Percentiles rank a stretch among this genome's conserved stretches.
Conservation (phyloP, 2,329 filamentous ascomycete genomes). For the Fusarium floridanum region DNA sequence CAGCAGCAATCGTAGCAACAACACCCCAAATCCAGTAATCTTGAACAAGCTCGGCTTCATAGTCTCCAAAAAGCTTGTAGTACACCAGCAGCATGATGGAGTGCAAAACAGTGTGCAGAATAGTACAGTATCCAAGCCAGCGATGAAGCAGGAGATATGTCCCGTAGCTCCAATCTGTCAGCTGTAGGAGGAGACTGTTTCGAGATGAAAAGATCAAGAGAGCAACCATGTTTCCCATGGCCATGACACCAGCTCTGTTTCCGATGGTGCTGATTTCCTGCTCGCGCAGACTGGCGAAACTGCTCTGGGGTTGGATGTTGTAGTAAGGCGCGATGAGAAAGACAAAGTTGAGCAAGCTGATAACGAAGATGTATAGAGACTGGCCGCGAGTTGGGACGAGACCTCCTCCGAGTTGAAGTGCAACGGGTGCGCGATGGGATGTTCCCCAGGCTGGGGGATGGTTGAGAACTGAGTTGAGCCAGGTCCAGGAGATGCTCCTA, state of each 20-base stretch:
- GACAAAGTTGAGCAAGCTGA: slow-evolving; percentile 52
- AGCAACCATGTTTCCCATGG: slow-evolving; percentile 50
- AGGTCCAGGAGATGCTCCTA: slow-evolving; percentile 42
- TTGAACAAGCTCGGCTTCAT: slow-evolving; percentile 40
- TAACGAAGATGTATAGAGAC: slow-evolving; percentile 49
- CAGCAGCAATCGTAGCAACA: slow-evolving; percentile 47
- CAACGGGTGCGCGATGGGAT: slow-evolving; percentile 50
- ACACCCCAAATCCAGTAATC: slow-evolving; percentile 54
- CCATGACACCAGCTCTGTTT: slow-evolving; percentile 54
- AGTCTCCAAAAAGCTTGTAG: slow-evolving; percentile 42
- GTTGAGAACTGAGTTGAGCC: slow-evolving; percentile 48
- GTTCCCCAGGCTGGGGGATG: slow-evolving; percentile 50
- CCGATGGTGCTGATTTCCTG: slow-evolving; percentile 50
- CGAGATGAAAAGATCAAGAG: slow-evolving; percentile 52
- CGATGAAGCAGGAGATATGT: slow-evolving; percentile 55
- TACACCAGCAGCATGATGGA: slow-evolving; percentile 49
- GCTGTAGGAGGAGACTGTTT: slow-evolving; percentile 52
- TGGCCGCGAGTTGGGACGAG: slow-evolving; percentile 54
- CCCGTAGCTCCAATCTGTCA: slow-evolving; percentile 54
- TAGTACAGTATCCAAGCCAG: slow-evolving; percentile 72
- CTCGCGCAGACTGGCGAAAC: slow-evolving; percentile 38
- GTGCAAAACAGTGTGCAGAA: slow-evolving; percentile 79
- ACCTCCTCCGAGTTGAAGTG: slow-evolving; percentile 36
- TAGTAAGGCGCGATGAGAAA: slow-evolving; percentile 50
- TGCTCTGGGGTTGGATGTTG: slow-evolving; percentile 46